Base-by-base conservation (phyloP, 371 early-diverging fungal species). In the Mortierella sp. region DNA sequence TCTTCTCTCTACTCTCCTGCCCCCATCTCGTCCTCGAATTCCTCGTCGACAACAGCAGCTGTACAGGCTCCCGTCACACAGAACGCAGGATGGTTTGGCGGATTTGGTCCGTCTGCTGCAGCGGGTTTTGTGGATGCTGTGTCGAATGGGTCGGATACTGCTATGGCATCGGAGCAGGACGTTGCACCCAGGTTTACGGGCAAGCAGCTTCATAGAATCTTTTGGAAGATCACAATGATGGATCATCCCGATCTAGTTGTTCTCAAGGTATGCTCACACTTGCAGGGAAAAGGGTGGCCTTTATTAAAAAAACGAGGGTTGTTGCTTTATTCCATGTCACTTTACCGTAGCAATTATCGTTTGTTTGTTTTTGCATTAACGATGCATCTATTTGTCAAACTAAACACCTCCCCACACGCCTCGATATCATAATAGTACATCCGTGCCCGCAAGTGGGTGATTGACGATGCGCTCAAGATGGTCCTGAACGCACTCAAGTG, bases 381-480 rank as follows among this genome's bases (percentile, higher is more conserved):
- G 50, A 50, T 16, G 19, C 50, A 14, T 16, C 2, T 55, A 24
- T 24, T 21, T 8, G 9, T 6, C n/a, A n/a, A 58, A 58, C 58
- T 11, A 57, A 57, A n/a, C 57, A 6, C n/a, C 57, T 58, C 28
- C 11, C 28, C 28, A 26, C 13, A 26, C 58, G n/a, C n/a, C 13
- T 14, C 14, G 28, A 14, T 58, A 28, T 13, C 28, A 6, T 13
- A 94, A n/a, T 92, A 96, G 38, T 96, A 92, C 84, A 84, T 96
- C 31, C 92, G 95, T 75, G 96, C 96, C 44, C 91, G 96, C 73
- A 95, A 95, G 78, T 96, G 94, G 94, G 92, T 95, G 68, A 80
- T 93, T n/a, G 89, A 92, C 24, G 92, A 93, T 70, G 93, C 95
- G 9, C 88, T 92, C 42, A 85, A 88, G n/a, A 95, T 95, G 96